A percentile compares a stretch with the other conserved stretches of the same genome.
phyloP scores from a whole-genome alignment of 345 rosid genomes.

The Hibiscus tridactylites region DNA sequence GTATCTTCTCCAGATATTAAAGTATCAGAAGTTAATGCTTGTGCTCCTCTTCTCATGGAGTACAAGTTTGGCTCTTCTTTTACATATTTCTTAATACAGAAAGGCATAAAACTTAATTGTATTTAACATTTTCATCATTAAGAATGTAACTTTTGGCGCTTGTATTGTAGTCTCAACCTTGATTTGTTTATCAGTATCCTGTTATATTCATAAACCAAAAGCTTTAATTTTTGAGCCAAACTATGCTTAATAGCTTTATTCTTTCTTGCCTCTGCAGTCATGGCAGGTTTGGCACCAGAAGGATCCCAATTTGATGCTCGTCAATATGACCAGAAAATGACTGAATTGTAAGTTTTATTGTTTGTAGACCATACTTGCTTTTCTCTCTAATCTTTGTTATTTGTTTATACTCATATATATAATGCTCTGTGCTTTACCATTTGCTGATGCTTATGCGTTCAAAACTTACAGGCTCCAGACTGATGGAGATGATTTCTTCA shows the following conservation, averaged over 20 bases:
- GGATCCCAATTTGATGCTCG: slow-evolving; percentile 70
- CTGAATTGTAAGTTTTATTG: slow-evolving; percentile 51
- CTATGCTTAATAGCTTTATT: not conserved
- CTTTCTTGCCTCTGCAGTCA: slow-evolving; percentile 25
- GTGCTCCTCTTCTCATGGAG: slow-evolving; percentile 20
- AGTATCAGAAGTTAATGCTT: slow-evolving; percentile 39
- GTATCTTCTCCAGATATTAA: slow-evolving; percentile 32
- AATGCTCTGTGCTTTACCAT: not conserved
- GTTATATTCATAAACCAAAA: not conserved
- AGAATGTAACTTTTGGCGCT: not conserved
- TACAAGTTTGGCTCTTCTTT: slow-evolving; percentile 64
- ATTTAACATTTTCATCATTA: not conserved
- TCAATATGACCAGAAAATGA: slow-evolving; percentile 68
- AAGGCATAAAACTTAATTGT: not conserved
- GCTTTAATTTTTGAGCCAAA: not conserved
- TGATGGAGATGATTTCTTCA: slow-evolving; percentile 65
- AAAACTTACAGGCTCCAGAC: slow-evolving; percentile 33
- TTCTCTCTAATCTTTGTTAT: not conserved
- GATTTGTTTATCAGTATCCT: not conserved
- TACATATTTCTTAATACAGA: slow-evolving; percentile 9
- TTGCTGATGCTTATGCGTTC: not conserved
- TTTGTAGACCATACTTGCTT: not conserved
- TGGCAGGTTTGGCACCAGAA: slow-evolving; percentile 71
- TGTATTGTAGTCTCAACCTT: not conserved
- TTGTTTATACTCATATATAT: not conserved